Percentiles rank a stretch among this genome's conserved stretches.
Evolutionary conservation across 1,139 yeast species (phyloP).

Genomic region (Yamadazyma triangularis): DNA sequence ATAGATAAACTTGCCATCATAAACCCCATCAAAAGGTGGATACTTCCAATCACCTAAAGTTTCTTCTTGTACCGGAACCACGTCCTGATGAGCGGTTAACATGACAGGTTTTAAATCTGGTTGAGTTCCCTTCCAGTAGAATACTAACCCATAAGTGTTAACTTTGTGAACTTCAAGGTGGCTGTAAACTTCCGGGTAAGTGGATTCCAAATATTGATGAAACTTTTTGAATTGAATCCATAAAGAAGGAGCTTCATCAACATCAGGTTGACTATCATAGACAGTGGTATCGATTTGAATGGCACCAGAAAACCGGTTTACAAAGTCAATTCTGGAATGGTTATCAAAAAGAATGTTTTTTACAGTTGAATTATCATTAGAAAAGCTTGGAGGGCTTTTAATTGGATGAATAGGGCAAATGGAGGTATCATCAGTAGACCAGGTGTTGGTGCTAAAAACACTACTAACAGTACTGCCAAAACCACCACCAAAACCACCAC

Average conservation of each 20-base stretch:
- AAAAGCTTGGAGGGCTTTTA: slow-evolving; percentile 26
- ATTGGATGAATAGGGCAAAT: slow-evolving; percentile 30
- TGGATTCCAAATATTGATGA: slow-evolving; percentile 47
- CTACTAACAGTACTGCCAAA: no score
- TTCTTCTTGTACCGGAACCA: slow-evolving; percentile 69
- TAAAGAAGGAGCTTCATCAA: slow-evolving; percentile 29
- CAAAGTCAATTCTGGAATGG: slow-evolving; percentile 30
- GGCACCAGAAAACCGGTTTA: slow-evolving; percentile 36
- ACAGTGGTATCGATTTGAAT: slow-evolving; percentile 43
- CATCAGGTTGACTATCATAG: slow-evolving; percentile 41
- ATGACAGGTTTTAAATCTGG: slow-evolving; percentile 54
- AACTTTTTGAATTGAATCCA: slow-evolving; percentile 48
- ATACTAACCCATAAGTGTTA: slow-evolving; percentile 64
- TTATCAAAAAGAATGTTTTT: slow-evolving; percentile 27
- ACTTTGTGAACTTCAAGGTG: slow-evolving; percentile 49
- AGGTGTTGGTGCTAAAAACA: no score
- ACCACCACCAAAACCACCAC: no score
- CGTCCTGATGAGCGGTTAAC: slow-evolving; percentile 77
- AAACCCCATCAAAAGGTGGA: slow-evolving; percentile 68
- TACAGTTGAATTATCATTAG: slow-evolving; percentile 32
- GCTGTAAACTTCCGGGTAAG: slow-evolving; percentile 58
- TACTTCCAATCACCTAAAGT: slow-evolving; percentile 59
- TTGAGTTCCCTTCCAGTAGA: slow-evolving; percentile 61
- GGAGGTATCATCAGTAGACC: no score
- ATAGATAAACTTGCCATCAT: slow-evolving; percentile 47